Evolutionary conservation across 1,139 yeast species (phyloP).

Genomic region (Suhomyces taliae): DNA sequence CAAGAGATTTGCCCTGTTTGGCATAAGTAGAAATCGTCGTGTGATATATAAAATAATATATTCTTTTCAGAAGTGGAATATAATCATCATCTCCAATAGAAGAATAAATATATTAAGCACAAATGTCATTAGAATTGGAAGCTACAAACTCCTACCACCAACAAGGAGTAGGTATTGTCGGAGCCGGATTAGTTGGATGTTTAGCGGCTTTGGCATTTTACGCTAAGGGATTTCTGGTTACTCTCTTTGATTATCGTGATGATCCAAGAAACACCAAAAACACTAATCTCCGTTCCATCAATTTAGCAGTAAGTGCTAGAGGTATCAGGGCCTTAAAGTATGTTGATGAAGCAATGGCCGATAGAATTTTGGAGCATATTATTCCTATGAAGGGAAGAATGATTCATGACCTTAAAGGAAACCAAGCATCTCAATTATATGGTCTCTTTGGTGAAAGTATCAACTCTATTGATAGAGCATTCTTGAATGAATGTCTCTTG

Average conservation of each 20-base stretch:
- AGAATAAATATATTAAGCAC: too few species aligned
- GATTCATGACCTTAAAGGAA: constrained; percentile 74
- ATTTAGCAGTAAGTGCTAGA: constrained; percentile 81
- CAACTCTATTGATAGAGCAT: constrained; percentile 79
- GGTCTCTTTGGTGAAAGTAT: constrained; percentile 85
- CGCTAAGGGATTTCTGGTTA: constrained; percentile 70
- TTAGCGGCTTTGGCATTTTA: constrained; percentile 80
- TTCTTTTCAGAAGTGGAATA: too few species aligned
- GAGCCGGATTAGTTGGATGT: constrained; percentile 91
- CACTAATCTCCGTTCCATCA: constrained; percentile 63
- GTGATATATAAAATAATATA: too few species aligned
- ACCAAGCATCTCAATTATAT: constrained; percentile 67
- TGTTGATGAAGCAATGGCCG: constrained; percentile 61
- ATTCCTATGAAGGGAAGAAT: constrained; percentile 89
- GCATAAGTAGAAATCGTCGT: too few species aligned
- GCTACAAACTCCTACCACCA: constrained; percentile 9
- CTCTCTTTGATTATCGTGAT: constrained; percentile 60
- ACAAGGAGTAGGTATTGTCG: constrained; percentile 53
- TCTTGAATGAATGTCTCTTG: constrained; percentile 62
- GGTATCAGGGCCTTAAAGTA: constrained; percentile 70
- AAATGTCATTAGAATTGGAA: constrained; percentile 5
- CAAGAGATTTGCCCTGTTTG: too few species aligned
- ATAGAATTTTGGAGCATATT: constrained; percentile 54
- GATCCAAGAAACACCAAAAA: constrained; percentile 37
- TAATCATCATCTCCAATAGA: too few species aligned